These are phyloP conservation scores for Hapsidospora chrysogenum DNA, from an alignment of 495 filamentous ascomycete genomes.

Conservation along the genomic window DNA sequence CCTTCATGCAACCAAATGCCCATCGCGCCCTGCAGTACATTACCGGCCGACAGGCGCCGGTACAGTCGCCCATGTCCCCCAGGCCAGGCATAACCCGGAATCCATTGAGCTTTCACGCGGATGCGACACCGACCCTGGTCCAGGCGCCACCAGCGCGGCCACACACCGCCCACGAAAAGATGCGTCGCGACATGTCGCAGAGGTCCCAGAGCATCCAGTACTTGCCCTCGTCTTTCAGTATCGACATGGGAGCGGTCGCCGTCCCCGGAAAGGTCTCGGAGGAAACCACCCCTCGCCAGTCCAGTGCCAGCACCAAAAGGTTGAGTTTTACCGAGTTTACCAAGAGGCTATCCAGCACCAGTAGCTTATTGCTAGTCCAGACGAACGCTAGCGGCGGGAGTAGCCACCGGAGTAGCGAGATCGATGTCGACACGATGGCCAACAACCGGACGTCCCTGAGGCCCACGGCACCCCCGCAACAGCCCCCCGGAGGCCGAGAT, in stretches of 20 bases:
- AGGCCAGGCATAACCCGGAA: slow-evolving; percentile 5
- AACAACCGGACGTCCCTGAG: not conserved
- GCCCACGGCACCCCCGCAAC: slow-evolving; percentile 1
- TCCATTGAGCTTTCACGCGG: slow-evolving; percentile 15
- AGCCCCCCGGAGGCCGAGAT: slow-evolving; percentile 5
- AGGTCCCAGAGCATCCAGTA: slow-evolving; percentile 28
- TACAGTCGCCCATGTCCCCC: slow-evolving; percentile 3
- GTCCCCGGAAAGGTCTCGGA: too few species aligned
- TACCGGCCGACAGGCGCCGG: slow-evolving; percentile 18
- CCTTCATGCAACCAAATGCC: slow-evolving; percentile 18
- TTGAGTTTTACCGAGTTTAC: slow-evolving; percentile 38
- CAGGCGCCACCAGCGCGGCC: slow-evolving; percentile 15
- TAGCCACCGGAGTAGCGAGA: slow-evolving; percentile 27
- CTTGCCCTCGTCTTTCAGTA: slow-evolving; percentile 8
- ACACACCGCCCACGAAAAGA: slow-evolving; percentile 26
- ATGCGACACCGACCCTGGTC: slow-evolving; percentile 3
- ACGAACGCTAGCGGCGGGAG: slow-evolving; percentile 28
- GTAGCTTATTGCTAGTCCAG: slow-evolving; percentile 34
- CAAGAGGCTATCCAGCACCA: slow-evolving; percentile 33
- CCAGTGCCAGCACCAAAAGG: slow-evolving; percentile 26
- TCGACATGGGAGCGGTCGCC: too few species aligned
- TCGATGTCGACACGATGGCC: slow-evolving; percentile 9
- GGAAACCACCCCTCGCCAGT: slow-evolving; percentile 16
- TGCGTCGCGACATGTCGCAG: slow-evolving; percentile 19
- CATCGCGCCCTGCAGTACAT: slow-evolving; percentile 33